Base-by-base conservation (phyloP, 2,329 filamentous ascomycete species). In the Periconia macrospinosa region DNA sequence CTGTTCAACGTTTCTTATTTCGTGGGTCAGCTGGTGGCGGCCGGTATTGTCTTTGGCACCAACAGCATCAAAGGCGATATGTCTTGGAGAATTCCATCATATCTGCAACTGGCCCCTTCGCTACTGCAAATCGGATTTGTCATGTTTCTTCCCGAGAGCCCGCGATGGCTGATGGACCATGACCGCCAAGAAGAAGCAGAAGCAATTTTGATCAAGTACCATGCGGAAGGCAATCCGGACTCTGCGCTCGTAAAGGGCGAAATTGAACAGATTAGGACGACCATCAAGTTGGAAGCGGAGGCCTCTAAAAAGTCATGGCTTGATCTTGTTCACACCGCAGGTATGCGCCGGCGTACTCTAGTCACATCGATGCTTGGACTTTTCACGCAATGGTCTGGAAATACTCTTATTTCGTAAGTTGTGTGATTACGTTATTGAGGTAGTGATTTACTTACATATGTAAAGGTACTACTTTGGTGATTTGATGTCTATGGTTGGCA, bases 1-100 rank as follows among this genome's bases (percentile, higher is more conserved):
- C 79, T 87, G 52, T 87, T 87, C 72, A 87, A 87, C 70, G 86
- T 83, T 58, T 71, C 86, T 49, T 88, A 85, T 83, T 86, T 86
- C 67, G 65, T 84, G 50, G 83, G 83, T 30, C 70, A 72, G 37
- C 61, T 78, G 30, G 42, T 84, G 45, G 83, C 85, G 13, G 82
- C 82, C 8, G 82, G 81, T 70, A 79, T 86, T 50, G 83, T 83
- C 41, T 87, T 84, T 79, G 85, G 83, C 30, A 87, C 85, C 3
- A 76, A 81, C 27, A 76, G 77, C 48, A 80, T 87, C 56, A 62
- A 73, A 17, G 79, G 69, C 57, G 74, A 86, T 60, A 88, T 85
- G 85, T 83, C 82, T 1, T 89, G 86, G 86, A 77, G 84, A 50
- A 82, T 81, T 47, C 84, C 86, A 50, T 83, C 83, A 14, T 75